A percentile compares a stretch with the other conserved stretches of the same genome.
These are phyloP conservation scores for Plasmodium chabaudi DNA, from an alignment of 169 alveolate genomes.

Conservation along the genomic window DNA sequence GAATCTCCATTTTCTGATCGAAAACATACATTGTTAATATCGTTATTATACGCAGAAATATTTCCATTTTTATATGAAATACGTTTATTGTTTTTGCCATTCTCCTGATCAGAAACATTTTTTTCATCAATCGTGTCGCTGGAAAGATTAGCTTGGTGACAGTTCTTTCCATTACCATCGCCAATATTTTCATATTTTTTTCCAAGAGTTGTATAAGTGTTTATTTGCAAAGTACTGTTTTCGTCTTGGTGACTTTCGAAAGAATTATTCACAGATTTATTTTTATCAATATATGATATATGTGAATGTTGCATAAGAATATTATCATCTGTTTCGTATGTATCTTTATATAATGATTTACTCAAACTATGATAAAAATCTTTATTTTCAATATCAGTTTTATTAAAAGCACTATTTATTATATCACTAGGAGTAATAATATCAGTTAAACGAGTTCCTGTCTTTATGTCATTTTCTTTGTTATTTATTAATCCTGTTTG, in stretches of 20 bases:
- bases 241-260: background rate
- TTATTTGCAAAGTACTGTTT: background rate
- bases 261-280: slow-evolving; percentile 9
- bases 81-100: background rate
- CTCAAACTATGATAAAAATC: slow-evolving; percentile 20
- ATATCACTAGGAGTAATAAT: slow-evolving; percentile 1
- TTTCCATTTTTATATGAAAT: background rate
- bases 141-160: background rate
- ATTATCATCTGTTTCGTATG: background rate
- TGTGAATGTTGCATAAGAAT: background rate
- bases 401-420: slow-evolving; percentile 7
- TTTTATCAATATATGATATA: slow-evolving; percentile 1
- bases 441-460: slow-evolving; percentile 2
- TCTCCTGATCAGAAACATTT: background rate
- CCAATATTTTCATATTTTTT: background rate
- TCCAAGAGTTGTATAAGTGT: background rate
- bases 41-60: background rate
- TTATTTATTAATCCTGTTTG: background rate
- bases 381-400: background rate
- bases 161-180: background rate
- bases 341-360: slow-evolving; percentile 1
- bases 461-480: background rate
- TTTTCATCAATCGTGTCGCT: background rate
- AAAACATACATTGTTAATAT: background rate
- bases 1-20: background rate